Percentiles rank a stretch among this genome's conserved stretches.
These are phyloP conservation scores for Colletotrichum sojae DNA, from an alignment of 2,329 filamentous ascomycete species.

Conservation along the genomic window DNA sequence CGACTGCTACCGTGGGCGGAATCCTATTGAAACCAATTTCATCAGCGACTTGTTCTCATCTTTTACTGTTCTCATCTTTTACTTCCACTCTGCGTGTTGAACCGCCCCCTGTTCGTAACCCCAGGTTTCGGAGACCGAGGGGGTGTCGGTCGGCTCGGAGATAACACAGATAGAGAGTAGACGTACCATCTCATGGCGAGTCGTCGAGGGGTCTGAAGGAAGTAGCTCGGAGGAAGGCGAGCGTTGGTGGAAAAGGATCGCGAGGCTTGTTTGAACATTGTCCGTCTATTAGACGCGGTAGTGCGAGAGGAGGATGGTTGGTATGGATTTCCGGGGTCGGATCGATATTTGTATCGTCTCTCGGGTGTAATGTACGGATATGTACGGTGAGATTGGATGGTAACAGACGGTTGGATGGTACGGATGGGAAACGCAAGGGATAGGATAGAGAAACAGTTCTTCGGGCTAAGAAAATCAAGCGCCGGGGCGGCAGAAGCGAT, in stretches of 20 bases:
- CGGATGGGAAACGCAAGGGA: conserved; percentile 27
- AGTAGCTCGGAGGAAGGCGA: conserved; percentile 51
- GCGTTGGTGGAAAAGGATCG: conserved; percentile 53
- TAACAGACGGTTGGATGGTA: too few relatives aligned
- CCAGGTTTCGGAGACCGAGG: conserved; percentile 12
- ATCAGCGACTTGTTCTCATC: not conserved
- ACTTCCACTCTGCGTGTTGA: not conserved
- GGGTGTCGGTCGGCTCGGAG: conserved; percentile 6
- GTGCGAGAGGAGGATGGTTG: too few relatives aligned
- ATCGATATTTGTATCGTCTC: conserved; percentile 24
- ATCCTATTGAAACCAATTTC: conserved; percentile 44
- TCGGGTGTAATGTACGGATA: not conserved
- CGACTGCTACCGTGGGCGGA: conserved; percentile 50
- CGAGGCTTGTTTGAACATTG: conserved; percentile 40
- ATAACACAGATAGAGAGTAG: not conserved
- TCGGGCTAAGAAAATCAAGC: conserved; percentile 19
- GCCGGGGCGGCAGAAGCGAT: conserved; percentile 29
- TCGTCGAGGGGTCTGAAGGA: conserved; percentile 49
- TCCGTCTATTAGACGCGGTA: not conserved
- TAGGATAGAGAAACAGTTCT: conserved; percentile 8
- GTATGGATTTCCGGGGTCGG: not conserved
- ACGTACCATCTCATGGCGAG: conserved; percentile 52
- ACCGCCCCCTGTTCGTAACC: not conserved
- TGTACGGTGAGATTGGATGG: too few relatives aligned
- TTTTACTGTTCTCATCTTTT: not conserved